Conservation (phyloP, 2,329 filamentous ascomycete species). For the Chaetomiaceae sp. region DNA sequence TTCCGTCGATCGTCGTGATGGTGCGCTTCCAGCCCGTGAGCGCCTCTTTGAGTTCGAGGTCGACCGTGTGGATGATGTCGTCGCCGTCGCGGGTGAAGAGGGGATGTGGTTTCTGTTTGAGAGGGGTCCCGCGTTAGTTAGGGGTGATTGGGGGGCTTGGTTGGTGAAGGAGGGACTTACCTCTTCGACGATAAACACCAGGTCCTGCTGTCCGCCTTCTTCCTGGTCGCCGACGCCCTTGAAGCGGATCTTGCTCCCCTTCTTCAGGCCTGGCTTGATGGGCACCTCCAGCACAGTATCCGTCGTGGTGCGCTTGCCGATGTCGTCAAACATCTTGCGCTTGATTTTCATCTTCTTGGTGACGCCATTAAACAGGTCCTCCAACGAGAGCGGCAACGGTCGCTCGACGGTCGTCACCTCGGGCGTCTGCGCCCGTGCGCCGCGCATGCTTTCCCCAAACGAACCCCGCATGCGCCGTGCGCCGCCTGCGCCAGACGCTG, state of each 20-base stretch:
- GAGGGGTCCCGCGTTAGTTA: conserved; percentile 37
- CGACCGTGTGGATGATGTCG: conserved; percentile 73
- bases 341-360: conserved; percentile 99
- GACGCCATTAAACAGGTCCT: conserved; percentile 81
- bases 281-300: conserved; percentile 91
- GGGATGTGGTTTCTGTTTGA: conserved; percentile 72
- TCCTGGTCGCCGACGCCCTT: conserved; percentile 96
- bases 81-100: conserved; percentile 84
- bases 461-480: conserved; percentile 35
- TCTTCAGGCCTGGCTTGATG: conserved; percentile 93
- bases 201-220: conserved; percentile 89
- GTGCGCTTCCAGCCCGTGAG: conserved; percentile 89
- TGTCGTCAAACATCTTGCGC: conserved; percentile 86
- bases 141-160: background rate
- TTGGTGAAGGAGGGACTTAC: conserved; percentile 46
- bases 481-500: conserved; percentile 41
- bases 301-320: conserved; percentile 77
- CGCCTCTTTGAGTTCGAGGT: conserved; percentile 86
- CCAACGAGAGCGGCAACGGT: conserved; percentile 72
- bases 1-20: conserved; percentile 90
- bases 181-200: conserved; percentile 94
- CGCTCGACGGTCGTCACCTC: conserved; percentile 91
- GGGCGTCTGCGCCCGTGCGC: conserved; percentile 56
- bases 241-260: conserved; percentile 98
- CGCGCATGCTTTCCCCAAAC: conserved; percentile 34